Percentiles rank a stretch among this genome's conserved stretches.
phyloP scores from a whole-genome alignment of 2,329 filamentous ascomycete species.

The Aspergillus quadrilineatus region DNA sequence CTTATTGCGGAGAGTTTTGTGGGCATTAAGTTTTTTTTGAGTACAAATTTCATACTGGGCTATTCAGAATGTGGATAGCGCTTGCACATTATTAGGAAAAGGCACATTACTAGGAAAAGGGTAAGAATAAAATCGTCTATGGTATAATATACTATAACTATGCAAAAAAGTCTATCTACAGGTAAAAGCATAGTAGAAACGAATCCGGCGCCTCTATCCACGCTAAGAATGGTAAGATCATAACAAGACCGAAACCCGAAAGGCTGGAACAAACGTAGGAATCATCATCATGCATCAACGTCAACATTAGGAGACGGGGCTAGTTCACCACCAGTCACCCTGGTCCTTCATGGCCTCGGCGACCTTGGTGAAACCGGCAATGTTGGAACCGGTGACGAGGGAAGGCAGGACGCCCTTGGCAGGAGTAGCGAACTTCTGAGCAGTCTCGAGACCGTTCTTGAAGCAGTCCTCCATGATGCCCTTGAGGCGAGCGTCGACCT shows the following conservation, averaged over 20 bases:
- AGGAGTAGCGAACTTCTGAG: conserved; percentile 79
- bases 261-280: conserved; percentile 23
- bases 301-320: not conserved
- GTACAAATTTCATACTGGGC: too few relatives aligned
- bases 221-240: conserved; percentile 17
- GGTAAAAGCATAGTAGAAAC: conserved; percentile 14
- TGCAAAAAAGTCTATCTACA: not conserved
- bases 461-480: conserved; percentile 94
- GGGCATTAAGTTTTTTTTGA: too few relatives aligned
- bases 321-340: conserved; percentile 78
- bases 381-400: conserved; percentile 91
- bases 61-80: too few relatives aligned
- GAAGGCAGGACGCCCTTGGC: conserved; percentile 82
- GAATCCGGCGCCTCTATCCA: conserved; percentile 35
- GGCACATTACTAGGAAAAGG: too few relatives aligned
- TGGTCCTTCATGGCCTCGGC: conserved; percentile 92
- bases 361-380: conserved; percentile 97
- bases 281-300: conserved; percentile 21
- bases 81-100: too few relatives aligned
- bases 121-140: not conserved
- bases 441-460: conserved; percentile 81
- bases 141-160: not conserved
- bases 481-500: conserved; percentile 90
- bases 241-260: conserved; percentile 8
- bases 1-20: too few relatives aligned